Evolutionary conservation across 1,284 basidiomycete genomes (phyloP).

Genomic region (Chalciporus sp.): DNA sequence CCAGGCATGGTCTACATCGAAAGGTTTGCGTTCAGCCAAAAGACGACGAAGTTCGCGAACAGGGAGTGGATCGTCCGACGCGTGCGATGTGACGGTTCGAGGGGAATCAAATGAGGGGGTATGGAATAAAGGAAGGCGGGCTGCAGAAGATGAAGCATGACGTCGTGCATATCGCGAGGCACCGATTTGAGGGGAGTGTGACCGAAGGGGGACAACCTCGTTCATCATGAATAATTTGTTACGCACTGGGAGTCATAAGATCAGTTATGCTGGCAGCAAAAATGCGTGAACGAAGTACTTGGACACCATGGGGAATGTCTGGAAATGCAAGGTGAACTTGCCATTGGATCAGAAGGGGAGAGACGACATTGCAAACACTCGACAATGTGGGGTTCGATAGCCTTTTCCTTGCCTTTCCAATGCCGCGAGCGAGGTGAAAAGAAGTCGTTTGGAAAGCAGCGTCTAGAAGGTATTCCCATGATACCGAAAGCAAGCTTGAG

Average conservation of each 20-base stretch:
- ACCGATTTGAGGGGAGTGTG: constrained; percentile 22
- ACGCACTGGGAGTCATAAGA: constrained; percentile 20
- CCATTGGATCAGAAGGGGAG: constrained; percentile 30
- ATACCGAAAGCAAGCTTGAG: constrained; percentile 23
- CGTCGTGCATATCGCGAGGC: constrained; percentile 29
- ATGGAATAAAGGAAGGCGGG: constrained; percentile 24
- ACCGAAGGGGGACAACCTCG: constrained; percentile 33
- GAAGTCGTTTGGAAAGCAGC: constrained; percentile 46
- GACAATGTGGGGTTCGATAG: constrained; percentile 32
- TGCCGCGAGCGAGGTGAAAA: constrained; percentile 55
- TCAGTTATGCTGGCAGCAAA: constrained; percentile 13
- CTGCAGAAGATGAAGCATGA: constrained; percentile 31
- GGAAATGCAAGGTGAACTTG: constrained; percentile 42
- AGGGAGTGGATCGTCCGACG: constrained; percentile 2
- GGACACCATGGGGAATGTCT: constrained; percentile 48
- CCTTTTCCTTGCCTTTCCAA: constrained; percentile 54
- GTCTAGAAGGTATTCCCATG: constrained; percentile 33
- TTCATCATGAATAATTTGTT: constrained; percentile 37
- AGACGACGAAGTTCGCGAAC: constrained; percentile 23
- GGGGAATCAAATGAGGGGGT: constrained; percentile 12
- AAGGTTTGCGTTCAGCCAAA: constrained; percentile 16
- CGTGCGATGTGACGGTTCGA: constrained; percentile 4
- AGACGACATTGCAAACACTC: constrained; percentile 29
- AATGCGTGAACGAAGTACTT: constrained; percentile 18
- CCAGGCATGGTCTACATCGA: constrained; percentile 46